Evolutionary conservation across 768 basidiomycete genomes (phyloP).

Genomic region (Pisolithus sp.): DNA sequence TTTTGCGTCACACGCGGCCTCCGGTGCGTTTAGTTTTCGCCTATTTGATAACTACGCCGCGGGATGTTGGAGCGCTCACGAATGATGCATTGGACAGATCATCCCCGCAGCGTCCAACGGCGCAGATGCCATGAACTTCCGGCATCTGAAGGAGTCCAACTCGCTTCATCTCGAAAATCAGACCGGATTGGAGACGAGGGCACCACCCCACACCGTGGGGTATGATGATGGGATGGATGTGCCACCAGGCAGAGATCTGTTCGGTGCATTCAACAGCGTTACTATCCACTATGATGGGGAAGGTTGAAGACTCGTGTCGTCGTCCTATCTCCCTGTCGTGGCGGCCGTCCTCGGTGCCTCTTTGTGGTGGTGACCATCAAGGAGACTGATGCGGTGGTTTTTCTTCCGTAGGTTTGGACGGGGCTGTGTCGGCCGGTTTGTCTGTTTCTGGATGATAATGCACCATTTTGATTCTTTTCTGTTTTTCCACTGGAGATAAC

Average conservation of each 20-base stretch:
- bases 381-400: background rate
- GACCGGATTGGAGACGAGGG: conserved; percentile 33
- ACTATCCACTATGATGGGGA: conserved; percentile 84
- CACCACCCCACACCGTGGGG: conserved; percentile 34
- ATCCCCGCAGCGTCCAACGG: conserved; percentile 70
- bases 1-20: conserved; percentile 85
- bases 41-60: background rate
- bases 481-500: conserved; percentile 12
- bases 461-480: conserved; percentile 13
- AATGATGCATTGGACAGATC: conserved; percentile 47
- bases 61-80: conserved; percentile 24
- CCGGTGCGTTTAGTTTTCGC: conserved; percentile 54
- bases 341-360: background rate
- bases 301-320: conserved; percentile 14
- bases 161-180: conserved; percentile 85
- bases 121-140: conserved; percentile 83
- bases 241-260: conserved; percentile 56
- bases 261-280: conserved; percentile 85
- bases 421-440: background rate
- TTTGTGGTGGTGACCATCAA: background rate
- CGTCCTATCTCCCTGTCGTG: background rate
- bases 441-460: conserved; percentile 10
- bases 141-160: conserved; percentile 82
- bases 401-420: background rate
- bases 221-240: conserved; percentile 40